phyloP scores from a whole-genome alignment of 345 rosid species.

The Fremontodendron californicum region DNA sequence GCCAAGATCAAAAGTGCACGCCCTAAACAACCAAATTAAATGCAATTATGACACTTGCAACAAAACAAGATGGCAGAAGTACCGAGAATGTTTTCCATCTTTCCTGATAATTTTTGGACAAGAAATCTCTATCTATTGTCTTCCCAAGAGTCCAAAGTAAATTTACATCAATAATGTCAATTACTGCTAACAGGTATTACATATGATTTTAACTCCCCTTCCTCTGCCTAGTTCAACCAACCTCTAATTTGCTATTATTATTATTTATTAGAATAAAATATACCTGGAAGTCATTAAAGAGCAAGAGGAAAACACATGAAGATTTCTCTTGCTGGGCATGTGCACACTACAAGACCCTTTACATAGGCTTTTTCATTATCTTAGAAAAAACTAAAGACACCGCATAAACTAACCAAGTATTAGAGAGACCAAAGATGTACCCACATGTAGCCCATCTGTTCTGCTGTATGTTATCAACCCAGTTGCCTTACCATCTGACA shows the following conservation, averaged over 20 bases:
- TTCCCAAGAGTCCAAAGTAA: neutral
- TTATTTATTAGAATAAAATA: neutral
- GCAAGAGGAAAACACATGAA: constrained; percentile 1
- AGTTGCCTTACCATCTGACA: constrained; percentile 62
- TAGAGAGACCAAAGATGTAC: constrained; percentile 31
- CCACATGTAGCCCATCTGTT: constrained; percentile 95
- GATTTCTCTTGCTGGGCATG: neutral
- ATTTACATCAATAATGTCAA: neutral
- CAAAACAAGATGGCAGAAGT: neutral
- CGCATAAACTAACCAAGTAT: neutral
- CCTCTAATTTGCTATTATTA: neutral
- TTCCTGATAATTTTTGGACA: neutral
- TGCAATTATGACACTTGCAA: neutral
- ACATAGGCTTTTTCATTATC: neutral
- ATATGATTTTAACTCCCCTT: neutral
- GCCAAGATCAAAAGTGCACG: neutral
- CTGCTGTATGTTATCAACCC: constrained; percentile 95
- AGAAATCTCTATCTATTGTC: neutral
- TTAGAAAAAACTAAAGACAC: neutral
- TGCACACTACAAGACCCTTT: neutral
- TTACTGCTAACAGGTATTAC: neutral
- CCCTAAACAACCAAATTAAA: neutral
- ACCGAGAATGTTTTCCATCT: neutral
- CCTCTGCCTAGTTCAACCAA: neutral
- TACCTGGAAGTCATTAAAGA: neutral